phyloP scores from a whole-genome alignment of 768 basidiomycete genomes.

The Suillus alpinus region DNA sequence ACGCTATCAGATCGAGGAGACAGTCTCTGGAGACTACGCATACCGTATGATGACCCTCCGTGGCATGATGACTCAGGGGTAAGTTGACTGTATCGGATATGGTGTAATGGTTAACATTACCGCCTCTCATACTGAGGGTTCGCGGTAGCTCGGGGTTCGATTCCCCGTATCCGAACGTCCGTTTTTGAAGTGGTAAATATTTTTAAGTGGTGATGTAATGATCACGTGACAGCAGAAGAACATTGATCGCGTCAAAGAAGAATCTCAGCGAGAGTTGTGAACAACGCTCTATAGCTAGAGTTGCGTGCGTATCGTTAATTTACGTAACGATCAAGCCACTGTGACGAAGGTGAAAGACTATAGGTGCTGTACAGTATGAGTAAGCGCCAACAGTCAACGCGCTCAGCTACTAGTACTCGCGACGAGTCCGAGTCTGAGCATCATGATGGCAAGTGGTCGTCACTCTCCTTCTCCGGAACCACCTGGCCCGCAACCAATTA shows the following conservation, averaged over 20 bases:
- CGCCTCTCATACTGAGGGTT: neutral
- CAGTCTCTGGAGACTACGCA: no score
- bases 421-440: neutral
- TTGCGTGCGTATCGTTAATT: no score
- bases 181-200: no score
- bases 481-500: slow-evolving; percentile 61
- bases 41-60: no score
- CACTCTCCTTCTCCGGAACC: slow-evolving; percentile 15
- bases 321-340: no score
- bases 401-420: neutral
- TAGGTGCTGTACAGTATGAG: no score
- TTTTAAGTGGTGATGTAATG: neutral
- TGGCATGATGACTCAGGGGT: neutral
- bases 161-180: slow-evolving; percentile 46
- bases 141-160: slow-evolving; percentile 58
- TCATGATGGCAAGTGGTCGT: neutral
- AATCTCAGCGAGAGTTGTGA: no score
- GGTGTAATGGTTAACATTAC: slow-evolving; percentile 6
- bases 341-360: no score
- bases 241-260: neutral
- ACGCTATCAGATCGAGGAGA: no score
- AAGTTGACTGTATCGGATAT: neutral
- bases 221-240: neutral
- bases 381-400: no score
- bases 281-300: no score